phyloP scores from a whole-genome alignment of 176 grass and related monocot genomes.

The Triticum monococcum region DNA sequence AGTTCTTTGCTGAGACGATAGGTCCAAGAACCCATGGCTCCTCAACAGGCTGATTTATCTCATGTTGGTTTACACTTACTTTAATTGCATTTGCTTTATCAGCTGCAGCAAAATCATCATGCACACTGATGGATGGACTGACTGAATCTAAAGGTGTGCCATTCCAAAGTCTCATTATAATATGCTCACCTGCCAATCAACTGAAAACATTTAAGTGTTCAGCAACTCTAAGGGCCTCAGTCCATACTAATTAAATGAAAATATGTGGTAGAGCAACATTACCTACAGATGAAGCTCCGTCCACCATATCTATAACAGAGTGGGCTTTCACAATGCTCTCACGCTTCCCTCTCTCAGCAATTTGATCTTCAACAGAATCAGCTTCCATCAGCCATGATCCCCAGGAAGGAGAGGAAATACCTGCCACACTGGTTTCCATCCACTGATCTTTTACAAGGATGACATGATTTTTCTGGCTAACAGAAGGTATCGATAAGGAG shows the following conservation, averaged over 20 bases:
- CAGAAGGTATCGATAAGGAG: constrained; percentile 74
- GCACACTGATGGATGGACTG: constrained; percentile 28
- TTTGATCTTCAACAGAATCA: constrained; percentile 36
- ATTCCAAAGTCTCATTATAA: constrained; percentile 62
- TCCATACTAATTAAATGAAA: constrained; percentile 25
- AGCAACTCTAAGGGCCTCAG: constrained; percentile 47
- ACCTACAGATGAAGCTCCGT: constrained; percentile 53
- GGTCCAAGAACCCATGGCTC: constrained; percentile 85
- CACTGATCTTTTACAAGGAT: constrained; percentile 85
- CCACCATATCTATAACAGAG: constrained; percentile 19
- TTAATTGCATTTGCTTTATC: constrained; percentile 21
- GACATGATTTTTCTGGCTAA: constrained; percentile 49
- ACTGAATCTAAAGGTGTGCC: constrained; percentile 42
- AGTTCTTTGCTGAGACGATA: constrained; percentile 29
- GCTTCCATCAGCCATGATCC: constrained; percentile 78
- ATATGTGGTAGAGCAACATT: constrained; percentile 33
- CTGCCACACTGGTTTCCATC: constrained; percentile 53
- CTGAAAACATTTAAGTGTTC: constrained; percentile 94
- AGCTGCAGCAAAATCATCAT: constrained; percentile 32
- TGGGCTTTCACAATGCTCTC: constrained; percentile 29
- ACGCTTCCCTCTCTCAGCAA: constrained; percentile 23
- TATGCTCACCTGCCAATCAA: constrained; percentile 83
- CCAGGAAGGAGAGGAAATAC: constrained; percentile 58
- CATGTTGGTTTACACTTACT: constrained; percentile 25
- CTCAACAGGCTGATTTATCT: constrained; percentile 64